Base-by-base conservation (phyloP, 228 moss, liverwort and hornwort species). In the Sphagnum fallax region DNA sequence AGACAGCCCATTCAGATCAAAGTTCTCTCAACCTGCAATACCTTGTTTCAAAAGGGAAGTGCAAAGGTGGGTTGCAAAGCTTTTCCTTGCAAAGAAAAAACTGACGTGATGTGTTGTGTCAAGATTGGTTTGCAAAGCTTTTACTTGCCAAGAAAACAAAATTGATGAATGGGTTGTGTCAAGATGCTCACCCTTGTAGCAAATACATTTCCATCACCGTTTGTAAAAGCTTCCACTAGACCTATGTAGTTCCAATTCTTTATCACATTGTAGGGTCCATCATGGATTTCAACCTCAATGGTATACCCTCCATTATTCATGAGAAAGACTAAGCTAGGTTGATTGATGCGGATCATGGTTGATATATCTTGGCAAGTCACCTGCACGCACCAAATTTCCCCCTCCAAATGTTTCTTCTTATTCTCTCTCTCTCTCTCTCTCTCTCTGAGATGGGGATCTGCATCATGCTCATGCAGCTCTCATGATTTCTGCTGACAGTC, bases 261-360 rank as follows among this genome's bases (percentile, higher is more conserved):
- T 5, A 92, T 92, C 51, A 87, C 71, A 70, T 92, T 92, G 69
- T 92, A 92, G 48, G 92, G 92, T 52, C 92, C 89, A 68, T 92
- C 92, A 65, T 92, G 92, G 75, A 92, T 92, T 80, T 89, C 89
- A 69, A 92, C 92, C 70, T 92, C 92, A 69, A 92, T 92, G n/a
- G 92, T 92, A 61, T 92, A 92, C 16, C 92, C 92, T 73, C 92
- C 92, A 61, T 92, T 92, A 62, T 92, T 92, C 62, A 92, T 92
- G 16, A 92, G 82, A 70, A 92, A 92, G 32, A 92, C 87, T 9
- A 92, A 55, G 64, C 76, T 75, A 49, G 67, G 85, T 4, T 81
- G 84, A 12, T 85, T 78, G 61, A 81, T 83, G 32, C 89, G 82
- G 58, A 92, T 87, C 92, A 92, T 92, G 10, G 92, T 89, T 55